These are phyloP conservation scores for Globisporangium iwayamae DNA, from an alignment of 352 stramenopile genomes.

Conservation along the genomic window DNA sequence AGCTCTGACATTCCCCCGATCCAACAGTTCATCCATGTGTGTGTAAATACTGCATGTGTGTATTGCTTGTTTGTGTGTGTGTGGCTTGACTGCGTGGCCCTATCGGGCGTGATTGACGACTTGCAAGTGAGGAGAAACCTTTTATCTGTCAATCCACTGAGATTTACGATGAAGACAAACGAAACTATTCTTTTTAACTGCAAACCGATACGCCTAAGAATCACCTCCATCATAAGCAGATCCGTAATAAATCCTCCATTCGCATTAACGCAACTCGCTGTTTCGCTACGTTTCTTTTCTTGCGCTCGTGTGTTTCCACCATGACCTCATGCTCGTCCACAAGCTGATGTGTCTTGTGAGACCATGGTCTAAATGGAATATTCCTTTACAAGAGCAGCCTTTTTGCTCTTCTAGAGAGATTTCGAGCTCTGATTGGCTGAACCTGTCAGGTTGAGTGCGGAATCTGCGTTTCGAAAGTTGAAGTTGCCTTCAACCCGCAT, in stretches of 20 bases:
- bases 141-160: constrained; percentile 82
- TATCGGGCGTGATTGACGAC: background rate
- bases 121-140: constrained; percentile 67
- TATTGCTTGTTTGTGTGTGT: constrained; percentile 9
- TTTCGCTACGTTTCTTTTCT: background rate
- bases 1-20: constrained; percentile 70
- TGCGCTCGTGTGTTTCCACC: background rate
- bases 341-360: background rate
- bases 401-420: constrained; percentile 9
- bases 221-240: background rate
- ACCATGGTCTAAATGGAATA: background rate
- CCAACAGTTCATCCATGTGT: constrained; percentile 12
- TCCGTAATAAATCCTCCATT: background rate
- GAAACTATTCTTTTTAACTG: constrained; percentile 84
- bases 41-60: constrained; percentile 11
- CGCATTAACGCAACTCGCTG: background rate
- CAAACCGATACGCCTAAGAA: constrained; percentile 21
- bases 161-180: constrained; percentile 70
- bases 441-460: background rate
- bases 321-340: background rate
- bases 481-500: constrained; percentile 13
- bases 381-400: constrained; percentile 9
- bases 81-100: constrained; percentile 6
- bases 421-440: constrained; percentile 12
- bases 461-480: constrained; percentile 10